Percentiles rank a stretch among this genome's conserved stretches.
Evolutionary conservation across 169 alveolate species (phyloP).

Genomic region (Plasmodium yoelii): DNA sequence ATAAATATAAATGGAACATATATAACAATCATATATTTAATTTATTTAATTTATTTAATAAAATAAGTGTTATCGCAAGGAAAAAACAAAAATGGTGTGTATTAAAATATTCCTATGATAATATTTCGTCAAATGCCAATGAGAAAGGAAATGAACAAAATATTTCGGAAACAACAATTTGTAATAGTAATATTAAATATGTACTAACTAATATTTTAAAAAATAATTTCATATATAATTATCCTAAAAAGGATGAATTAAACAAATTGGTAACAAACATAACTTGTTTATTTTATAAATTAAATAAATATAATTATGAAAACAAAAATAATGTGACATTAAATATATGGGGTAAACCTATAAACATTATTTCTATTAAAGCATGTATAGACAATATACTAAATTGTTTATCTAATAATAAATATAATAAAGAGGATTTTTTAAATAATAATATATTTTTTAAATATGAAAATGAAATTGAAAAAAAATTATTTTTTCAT

Average conservation of each 20-base stretch:
- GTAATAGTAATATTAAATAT: no score
- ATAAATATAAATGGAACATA: no score
- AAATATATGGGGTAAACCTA: slow-evolving; percentile 13
- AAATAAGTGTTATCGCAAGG: no score
- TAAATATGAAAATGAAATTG: slow-evolving; percentile 33
- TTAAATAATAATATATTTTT: slow-evolving; percentile 20
- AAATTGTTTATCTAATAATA: slow-evolving; percentile 3
- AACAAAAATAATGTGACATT: neutral
- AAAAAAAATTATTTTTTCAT: slow-evolving; percentile 54
- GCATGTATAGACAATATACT: slow-evolving; percentile 12
- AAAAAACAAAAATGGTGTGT: no score
- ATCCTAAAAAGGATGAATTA: slow-evolving; percentile 14
- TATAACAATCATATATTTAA: no score
- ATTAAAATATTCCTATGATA: no score
- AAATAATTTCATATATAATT: slow-evolving; percentile 29
- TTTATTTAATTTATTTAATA: no score
- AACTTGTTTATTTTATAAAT: slow-evolving; percentile 31
- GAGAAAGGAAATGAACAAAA: no score
- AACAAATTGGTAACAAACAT: slow-evolving; percentile 20
- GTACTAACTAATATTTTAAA: slow-evolving; percentile 1
- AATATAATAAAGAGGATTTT: neutral
- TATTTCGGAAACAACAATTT: no score
- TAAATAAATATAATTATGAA: slow-evolving; percentile 13
- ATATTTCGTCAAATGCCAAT: no score
- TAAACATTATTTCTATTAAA: slow-evolving; percentile 18